These are phyloP conservation scores for Microascus cirrosus DNA, from an alignment of 2,329 filamentous ascomycete species.

Conservation along the genomic window DNA sequence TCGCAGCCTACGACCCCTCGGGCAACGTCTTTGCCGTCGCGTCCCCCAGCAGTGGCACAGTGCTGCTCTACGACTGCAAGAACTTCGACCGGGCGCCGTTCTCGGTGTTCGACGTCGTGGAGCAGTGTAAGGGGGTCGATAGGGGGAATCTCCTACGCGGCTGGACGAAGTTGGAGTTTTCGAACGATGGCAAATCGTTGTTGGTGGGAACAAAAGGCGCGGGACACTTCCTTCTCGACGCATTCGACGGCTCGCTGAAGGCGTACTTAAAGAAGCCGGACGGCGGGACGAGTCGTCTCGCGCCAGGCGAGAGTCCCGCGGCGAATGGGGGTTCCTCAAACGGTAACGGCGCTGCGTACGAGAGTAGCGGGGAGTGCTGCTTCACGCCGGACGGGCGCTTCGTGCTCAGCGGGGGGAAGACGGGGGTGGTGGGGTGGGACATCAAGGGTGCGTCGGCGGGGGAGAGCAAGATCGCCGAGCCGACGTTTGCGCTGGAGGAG, in stretches of 20 bases:
- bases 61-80: slow-evolving; percentile 85
- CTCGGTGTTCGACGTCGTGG: slow-evolving; percentile 68
- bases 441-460: slow-evolving; percentile 28
- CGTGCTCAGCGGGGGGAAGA: slow-evolving; percentile 66
- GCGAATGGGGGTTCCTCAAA: slow-evolving; percentile 17
- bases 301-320: slow-evolving; percentile 36
- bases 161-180: slow-evolving; percentile 92
- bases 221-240: slow-evolving; percentile 88
- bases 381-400: slow-evolving; percentile 86
- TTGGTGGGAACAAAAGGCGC: slow-evolving; percentile 73
- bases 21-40: slow-evolving; percentile 86
- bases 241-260: slow-evolving; percentile 72
- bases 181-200: slow-evolving; percentile 85
- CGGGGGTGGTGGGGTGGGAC: slow-evolving; percentile 82
- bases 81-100: slow-evolving; percentile 93
- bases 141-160: slow-evolving; percentile 50
- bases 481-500: slow-evolving; percentile 53
- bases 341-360: slow-evolving; percentile 22
- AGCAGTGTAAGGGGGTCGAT: slow-evolving; percentile 35
- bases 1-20: slow-evolving; percentile 85
- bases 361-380: slow-evolving; percentile 67
- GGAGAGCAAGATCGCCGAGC: slow-evolving; percentile 47
- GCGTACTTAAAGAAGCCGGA: slow-evolving; percentile 55
- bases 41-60: slow-evolving; percentile 64
- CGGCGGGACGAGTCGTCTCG: slow-evolving; percentile 40